Conservation (phyloP, 805 yeast species). For the Teunomyces tritomae region DNA sequence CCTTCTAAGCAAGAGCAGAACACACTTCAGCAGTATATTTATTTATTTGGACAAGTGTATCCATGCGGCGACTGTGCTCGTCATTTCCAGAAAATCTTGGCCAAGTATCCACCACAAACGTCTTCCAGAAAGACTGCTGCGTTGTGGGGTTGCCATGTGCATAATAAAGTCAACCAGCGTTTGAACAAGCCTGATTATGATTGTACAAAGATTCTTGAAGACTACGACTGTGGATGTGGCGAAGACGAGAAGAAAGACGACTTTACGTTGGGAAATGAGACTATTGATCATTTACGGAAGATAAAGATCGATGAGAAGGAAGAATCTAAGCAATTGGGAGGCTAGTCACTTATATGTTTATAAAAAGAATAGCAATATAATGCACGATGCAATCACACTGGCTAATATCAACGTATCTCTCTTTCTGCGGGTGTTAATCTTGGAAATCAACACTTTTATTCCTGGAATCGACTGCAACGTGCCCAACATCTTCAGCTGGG, state of each 20-base stretch:
- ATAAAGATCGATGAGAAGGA: conserved; percentile 45
- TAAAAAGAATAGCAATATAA: conserved; percentile 53
- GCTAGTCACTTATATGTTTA: background rate
- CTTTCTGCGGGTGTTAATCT: conserved; percentile 84
- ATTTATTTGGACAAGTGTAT: conserved; percentile 83
- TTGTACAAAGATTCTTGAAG: conserved; percentile 80
- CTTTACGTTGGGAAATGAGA: conserved; percentile 33
- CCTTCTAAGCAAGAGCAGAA: conserved; percentile 65
- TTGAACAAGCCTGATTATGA: conserved; percentile 73
- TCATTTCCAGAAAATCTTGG: conserved; percentile 72
- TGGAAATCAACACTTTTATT: conserved; percentile 65
- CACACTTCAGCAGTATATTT: conserved; percentile 62
- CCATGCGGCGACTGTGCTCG: conserved; percentile 98
- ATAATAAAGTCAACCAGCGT: conserved; percentile 78
- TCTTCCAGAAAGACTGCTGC: conserved; percentile 77
- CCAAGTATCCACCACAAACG: conserved; percentile 81
- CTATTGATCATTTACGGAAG: conserved; percentile 41
- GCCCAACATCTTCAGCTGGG: conserved; percentile 60
- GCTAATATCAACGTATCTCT: conserved; percentile 87
- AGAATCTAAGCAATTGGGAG: conserved; percentile 9
- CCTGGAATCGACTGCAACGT: conserved; percentile 79
- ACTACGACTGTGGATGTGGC: conserved; percentile 96
- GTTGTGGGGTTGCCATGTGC: conserved; percentile 93
- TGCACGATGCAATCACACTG: conserved; percentile 65
- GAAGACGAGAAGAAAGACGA: conserved; percentile 58